phyloP scores from a whole-genome alignment of 148 eudicot genomes.

The Mesembryanthemum crystallinum region DNA sequence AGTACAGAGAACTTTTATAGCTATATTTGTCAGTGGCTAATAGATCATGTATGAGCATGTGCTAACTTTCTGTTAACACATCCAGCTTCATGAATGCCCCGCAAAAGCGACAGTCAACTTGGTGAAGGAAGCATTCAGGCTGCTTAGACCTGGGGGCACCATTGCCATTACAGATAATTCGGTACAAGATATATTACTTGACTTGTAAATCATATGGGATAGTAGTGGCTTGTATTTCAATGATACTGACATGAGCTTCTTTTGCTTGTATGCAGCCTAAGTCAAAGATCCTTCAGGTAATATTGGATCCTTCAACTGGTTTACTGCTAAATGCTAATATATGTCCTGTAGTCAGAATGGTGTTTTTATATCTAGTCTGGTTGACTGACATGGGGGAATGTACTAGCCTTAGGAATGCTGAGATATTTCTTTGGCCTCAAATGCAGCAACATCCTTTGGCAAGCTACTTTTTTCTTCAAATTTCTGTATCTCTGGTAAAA shows the following conservation, averaged over 20 bases:
- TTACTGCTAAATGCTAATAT: background rate
- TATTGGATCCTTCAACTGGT: conserved; percentile 8
- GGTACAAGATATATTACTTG: conserved; percentile 33
- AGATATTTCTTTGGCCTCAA: background rate
- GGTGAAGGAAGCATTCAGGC: conserved; percentile 81
- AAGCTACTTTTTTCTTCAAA: background rate
- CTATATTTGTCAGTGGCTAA: background rate
- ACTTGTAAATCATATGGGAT: background rate
- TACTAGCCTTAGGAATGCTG: background rate
- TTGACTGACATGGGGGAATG: background rate
- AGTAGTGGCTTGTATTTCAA: background rate
- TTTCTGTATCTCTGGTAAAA: background rate
- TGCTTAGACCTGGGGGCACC: conserved; percentile 95
- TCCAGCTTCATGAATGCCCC: conserved; percentile 95
- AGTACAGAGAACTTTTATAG: background rate
- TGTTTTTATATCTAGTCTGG: background rate
- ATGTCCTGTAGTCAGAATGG: background rate
- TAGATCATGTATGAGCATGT: background rate
- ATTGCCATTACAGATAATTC: conserved; percentile 84
- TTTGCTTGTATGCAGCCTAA: conserved; percentile 65
- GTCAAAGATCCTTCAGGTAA: conserved; percentile 94
- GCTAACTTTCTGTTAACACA: conserved; percentile 9
- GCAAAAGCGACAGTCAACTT: conserved; percentile 67
- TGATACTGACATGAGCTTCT: background rate
- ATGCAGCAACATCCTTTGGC: background rate